A percentile compares a stretch with the other conserved stretches of the same genome.
phyloP scores from a whole-genome alignment of 116 monocot genomes.

The Zostera marina region DNA sequence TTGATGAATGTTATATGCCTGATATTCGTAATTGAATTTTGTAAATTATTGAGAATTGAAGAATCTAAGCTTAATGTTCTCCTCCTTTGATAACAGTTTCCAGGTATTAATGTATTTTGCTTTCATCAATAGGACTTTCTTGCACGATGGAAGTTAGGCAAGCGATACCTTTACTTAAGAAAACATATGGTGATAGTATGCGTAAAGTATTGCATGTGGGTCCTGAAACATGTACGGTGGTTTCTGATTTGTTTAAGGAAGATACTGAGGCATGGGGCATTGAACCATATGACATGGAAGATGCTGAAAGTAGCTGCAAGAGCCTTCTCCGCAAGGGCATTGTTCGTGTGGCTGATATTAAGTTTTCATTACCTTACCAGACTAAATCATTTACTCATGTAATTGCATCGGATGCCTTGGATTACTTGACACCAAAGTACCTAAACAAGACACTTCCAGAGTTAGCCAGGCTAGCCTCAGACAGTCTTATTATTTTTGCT shows the following conservation, averaged over 20 bases:
- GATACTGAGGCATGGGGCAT: conserved; percentile 46
- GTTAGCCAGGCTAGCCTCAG: conserved; percentile 38
- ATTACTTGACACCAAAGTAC: conserved; percentile 49
- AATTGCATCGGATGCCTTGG: conserved; percentile 23
- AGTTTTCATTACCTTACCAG: conserved; percentile 56
- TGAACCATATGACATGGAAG: conserved; percentile 61
- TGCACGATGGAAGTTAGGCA: not conserved
- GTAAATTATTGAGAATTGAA: too few relatives aligned
- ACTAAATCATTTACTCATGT: conserved; percentile 44
- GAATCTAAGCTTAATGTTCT: too few relatives aligned
- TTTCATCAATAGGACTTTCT: not conserved
- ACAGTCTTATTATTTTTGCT: conserved; percentile 51
- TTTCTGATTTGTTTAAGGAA: not conserved
- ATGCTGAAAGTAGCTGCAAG: conserved; percentile 45
- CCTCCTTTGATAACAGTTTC: too few relatives aligned
- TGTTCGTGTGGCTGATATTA: conserved; percentile 57
- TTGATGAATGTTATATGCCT: too few relatives aligned
- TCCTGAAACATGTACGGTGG: not conserved
- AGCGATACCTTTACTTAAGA: conserved; percentile 2
- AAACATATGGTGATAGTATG: conserved; percentile 1
- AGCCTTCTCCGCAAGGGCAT: conserved; percentile 58
- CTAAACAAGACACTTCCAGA: conserved; percentile 59
- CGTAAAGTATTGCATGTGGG: not conserved
- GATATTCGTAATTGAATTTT: too few relatives aligned
- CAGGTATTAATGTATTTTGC: not conserved